Base-by-base conservation (phyloP, 2,329 filamentous ascomycete species). In the Daldinia eschscholtzii region DNA sequence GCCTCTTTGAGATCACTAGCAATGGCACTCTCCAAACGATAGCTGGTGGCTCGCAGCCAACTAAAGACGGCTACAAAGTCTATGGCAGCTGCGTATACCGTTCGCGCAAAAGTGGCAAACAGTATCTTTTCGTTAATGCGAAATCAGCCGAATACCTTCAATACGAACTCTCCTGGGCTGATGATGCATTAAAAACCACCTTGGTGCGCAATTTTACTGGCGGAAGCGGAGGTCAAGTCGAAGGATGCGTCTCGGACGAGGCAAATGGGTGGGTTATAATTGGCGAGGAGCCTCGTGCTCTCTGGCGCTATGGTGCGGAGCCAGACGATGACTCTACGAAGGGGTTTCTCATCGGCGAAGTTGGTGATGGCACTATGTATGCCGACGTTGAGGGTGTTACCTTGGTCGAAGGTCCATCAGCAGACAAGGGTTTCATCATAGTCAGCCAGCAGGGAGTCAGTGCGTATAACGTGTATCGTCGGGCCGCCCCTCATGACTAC, bases 321-420 rank as follows among this genome's bases (percentile, higher is more conserved):
- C 85, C 85, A 0, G 80, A 82, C 46, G 73, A 75, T 76, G 79
- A 23, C 73, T 74, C n/a, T 70, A 77, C 1, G 39, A 70, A 80
- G 5, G 80, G 80, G 1, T 66, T 77, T 23, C 66, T 75, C 6
- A 78, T 82, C 15, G 84, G 81, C 0, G 78, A 80, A 23, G 80
- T 86, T 3, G 83, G 83, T 6, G 83, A 85, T 13, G 83, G 83
- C 5, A 78, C 77, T 1, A 80, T 86, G n/a, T 80, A 81, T 56
- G 84, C 84, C 1, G 85, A 87, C 20, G 83, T 86, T n/a, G 86
- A 87, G 67, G 86, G 86, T 9, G 81, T 88, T 10, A 84, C 85
- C 0, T 77, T 87, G 0, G 80, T 87, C 0, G 79, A 82, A n/a
- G 85, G 85, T 3, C 74, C 79, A 52, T 81, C 77, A 0, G 78